Evolutionary conservation across 2,329 filamentous ascomycete species (phyloP), one percentile per base, ranked within the genome.

Genomic region (Fusarium concolor): DNA sequence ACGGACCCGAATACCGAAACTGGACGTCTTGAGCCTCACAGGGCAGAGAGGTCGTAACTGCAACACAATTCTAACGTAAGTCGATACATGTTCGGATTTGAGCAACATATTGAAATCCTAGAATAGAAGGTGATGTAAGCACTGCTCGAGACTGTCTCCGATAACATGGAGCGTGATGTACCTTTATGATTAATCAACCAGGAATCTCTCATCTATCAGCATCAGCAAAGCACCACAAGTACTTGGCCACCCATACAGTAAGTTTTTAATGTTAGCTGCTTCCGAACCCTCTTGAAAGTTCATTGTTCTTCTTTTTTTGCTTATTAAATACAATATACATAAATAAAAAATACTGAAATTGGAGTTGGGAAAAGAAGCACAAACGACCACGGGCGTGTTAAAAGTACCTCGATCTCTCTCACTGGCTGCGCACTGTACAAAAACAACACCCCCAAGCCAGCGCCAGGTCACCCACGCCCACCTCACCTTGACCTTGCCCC

Each of bases 401-500:
- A 10, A 62, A 55, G 57, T 59, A 41, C 28, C 41, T 24, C 47
- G 41, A 52, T 35, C 26, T 56, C 42, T 44, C 39, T 49, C 29
- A 28, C 39, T 35, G 49, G 29, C 37, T 47, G 68, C 72, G 72
- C 72, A 74, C 72, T 74, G 72, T 74, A 70, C 70, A 11, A 42
- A 57, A 18, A 47, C 45, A 64, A 64, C 52, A 38, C 61, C 59
- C 61, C 61, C 33, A 51, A 52, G 53, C 59, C 62, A 49, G 52
- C 67, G 59, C 45, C 33, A 38, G 31, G 44, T 71, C 63, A 61
- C 62, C 63, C 65, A 70, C 72, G 61, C 70, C 68, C 70, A 71
- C 69, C 68, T 70, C 70, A 72, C 72, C 62, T 61, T 68, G 61
- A 65, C 68, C 68, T 73, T 71, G 72, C 72, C 72, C 72, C 70